Evolutionary conservation across 2,329 filamentous ascomycete genomes (phyloP).

Genomic region (Aspergillus calidoustus): DNA sequence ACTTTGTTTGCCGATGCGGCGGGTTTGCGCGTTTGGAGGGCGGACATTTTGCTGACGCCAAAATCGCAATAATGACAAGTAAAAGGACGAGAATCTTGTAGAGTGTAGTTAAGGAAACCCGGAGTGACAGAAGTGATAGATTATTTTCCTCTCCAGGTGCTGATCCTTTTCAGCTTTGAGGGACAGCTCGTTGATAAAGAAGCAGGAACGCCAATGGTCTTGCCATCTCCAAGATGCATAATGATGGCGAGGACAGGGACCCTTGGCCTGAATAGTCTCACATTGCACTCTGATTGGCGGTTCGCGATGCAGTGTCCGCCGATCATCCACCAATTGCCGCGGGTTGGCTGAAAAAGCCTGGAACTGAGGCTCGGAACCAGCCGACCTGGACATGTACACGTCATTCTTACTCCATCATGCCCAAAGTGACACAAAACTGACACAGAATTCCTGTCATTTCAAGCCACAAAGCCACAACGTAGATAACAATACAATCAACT

Average conservation of each 20-base stretch:
- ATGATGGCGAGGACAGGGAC: background rate
- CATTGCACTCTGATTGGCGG: background rate
- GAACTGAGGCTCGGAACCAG: background rate
- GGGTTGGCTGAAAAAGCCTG: too few relatives aligned
- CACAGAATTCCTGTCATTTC: too few relatives aligned
- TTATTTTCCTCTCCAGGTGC: too few relatives aligned
- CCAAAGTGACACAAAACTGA: too few relatives aligned
- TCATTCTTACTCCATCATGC: background rate
- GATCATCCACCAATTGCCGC: background rate
- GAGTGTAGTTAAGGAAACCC: too few relatives aligned
- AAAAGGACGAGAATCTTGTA: too few relatives aligned
- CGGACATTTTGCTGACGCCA: background rate
- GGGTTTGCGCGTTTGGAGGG: background rate
- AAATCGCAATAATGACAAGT: too few relatives aligned
- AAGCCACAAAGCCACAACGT: background rate
- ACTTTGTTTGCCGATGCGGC: constrained; percentile 22
- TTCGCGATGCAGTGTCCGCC: background rate
- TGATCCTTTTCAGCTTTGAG: background rate
- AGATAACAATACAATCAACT: background rate
- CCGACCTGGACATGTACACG: background rate
- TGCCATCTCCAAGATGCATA: background rate
- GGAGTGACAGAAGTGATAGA: too few relatives aligned
- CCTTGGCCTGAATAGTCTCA: background rate
- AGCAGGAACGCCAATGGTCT: background rate
- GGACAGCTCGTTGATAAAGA: background rate